phyloP scores from a whole-genome alignment of 1,284 basidiomycete genomes.

The Vanrija humicola region DNA sequence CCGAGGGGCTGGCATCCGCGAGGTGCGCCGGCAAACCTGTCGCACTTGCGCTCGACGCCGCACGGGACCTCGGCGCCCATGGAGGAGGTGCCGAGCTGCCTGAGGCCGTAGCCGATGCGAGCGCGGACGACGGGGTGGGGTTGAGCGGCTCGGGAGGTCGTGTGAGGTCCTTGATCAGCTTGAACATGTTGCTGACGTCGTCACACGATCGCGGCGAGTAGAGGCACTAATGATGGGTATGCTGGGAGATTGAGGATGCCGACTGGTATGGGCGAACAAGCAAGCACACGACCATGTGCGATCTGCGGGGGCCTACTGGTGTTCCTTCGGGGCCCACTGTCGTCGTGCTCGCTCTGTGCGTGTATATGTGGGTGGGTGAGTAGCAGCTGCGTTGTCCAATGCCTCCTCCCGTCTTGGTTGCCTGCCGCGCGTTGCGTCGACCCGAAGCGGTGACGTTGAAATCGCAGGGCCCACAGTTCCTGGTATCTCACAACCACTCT shows the following conservation, averaged over 20 bases:
- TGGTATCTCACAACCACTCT: too few relatives aligned
- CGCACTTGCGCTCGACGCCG: background rate
- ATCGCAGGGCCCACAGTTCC: too few relatives aligned
- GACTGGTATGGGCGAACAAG: background rate
- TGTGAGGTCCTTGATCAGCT: slow-evolving; percentile 45
- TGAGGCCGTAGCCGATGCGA: background rate
- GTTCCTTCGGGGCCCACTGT: background rate
- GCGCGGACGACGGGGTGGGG: background rate
- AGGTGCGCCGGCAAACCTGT: background rate
- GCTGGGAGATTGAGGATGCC: background rate
- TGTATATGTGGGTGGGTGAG: background rate
- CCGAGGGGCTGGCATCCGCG: background rate
- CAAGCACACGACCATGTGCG: background rate
- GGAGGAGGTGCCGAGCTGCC: background rate
- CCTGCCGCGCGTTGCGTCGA: too few relatives aligned
- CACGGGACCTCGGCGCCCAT: background rate
- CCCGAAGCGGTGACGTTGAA: too few relatives aligned
- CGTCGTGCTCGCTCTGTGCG: background rate
- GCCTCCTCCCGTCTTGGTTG: too few relatives aligned
- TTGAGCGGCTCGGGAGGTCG: slow-evolving; percentile 34
- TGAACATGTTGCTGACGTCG: slow-evolving; percentile 35
- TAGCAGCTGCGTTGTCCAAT: too few relatives aligned
- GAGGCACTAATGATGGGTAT: too few relatives aligned
- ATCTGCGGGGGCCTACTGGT: background rate
- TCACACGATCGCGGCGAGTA: background rate